Conservation (phyloP, 805 yeast species). For the Cyberlindnera xylosilytica region DNA sequence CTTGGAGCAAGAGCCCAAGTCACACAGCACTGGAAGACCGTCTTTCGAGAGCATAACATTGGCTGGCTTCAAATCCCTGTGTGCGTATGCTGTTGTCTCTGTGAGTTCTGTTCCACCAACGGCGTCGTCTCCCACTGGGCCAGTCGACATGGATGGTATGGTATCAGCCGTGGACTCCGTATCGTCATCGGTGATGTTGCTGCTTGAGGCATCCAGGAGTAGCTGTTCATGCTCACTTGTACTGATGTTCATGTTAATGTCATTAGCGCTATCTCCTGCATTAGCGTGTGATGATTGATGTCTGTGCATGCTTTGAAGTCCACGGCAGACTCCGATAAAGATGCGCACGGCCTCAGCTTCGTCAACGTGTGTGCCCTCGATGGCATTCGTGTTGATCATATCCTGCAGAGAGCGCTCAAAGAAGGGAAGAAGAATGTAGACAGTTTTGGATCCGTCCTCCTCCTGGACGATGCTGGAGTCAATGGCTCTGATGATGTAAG, state of each 20-base stretch:
- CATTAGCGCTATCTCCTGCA: constrained; percentile 1
- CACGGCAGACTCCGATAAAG: constrained; percentile 69
- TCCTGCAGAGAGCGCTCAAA: constrained; percentile 76
- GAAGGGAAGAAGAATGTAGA: constrained; percentile 77
- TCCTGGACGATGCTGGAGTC: constrained; percentile 75
- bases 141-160: constrained; percentile 28
- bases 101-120: constrained; percentile 48
- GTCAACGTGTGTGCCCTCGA: constrained; percentile 49
- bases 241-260: constrained; percentile 7
- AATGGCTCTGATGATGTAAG: constrained; percentile 63
- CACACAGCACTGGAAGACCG: constrained; percentile 76
- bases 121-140: constrained; percentile 31
- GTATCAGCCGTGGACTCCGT: constrained; percentile 20
- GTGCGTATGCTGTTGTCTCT: constrained; percentile 70
- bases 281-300: constrained; percentile 15
- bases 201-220: constrained; percentile 8
- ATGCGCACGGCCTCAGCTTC: constrained; percentile 63
- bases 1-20: constrained; percentile 73
- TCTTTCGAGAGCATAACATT: constrained; percentile 77
- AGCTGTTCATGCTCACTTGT: constrained; percentile 18
- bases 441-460: constrained; percentile 73
- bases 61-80: constrained; percentile 86
- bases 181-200: constrained; percentile 7
- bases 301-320: constrained; percentile 70
- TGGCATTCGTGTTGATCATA: constrained; percentile 59